Conservation (phyloP, 2,329 filamentous ascomycete genomes). For the Pseudocercospora vitis region DNA sequence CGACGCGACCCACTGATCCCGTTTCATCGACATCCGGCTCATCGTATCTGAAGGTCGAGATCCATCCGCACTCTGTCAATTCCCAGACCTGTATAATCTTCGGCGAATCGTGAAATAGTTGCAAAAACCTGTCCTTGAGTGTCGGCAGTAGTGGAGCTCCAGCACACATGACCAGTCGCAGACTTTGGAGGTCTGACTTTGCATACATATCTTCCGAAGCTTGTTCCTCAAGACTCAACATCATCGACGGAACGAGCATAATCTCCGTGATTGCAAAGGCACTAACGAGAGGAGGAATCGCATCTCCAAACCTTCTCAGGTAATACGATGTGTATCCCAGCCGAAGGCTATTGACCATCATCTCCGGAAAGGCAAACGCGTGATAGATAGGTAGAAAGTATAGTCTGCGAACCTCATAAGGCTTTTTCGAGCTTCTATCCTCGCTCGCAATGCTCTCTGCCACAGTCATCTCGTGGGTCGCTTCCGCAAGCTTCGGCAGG, state of each 20-base stretch:
- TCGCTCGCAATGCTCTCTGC: constrained; percentile 1
- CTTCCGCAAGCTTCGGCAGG: background rate
- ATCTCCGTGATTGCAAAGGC: constrained; percentile 4
- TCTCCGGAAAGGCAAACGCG: constrained; percentile 7
- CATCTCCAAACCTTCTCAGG: constrained; percentile 3
- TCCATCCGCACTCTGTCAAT: constrained; percentile 4
- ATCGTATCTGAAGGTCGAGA: background rate
- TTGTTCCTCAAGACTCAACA: background rate
- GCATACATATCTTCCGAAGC: constrained; percentile 1
- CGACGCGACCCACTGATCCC: background rate
- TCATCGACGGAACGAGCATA: background rate
- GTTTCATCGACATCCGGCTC: background rate
- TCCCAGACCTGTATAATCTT: background rate
- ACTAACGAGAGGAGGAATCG: background rate
- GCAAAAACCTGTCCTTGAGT: background rate
- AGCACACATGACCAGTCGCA: background rate
- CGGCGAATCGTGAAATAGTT: background rate
- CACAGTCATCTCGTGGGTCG: background rate
- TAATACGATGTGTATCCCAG: background rate
- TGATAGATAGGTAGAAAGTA: constrained; percentile 5
- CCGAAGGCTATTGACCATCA: background rate
- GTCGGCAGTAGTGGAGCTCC: background rate
- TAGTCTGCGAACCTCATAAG: constrained; percentile 3
- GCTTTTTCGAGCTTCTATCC: background rate
- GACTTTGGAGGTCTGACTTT: background rate